phyloP scores from a whole-genome alignment of 1,284 basidiomycete genomes.

The Ustilago nuda region DNA sequence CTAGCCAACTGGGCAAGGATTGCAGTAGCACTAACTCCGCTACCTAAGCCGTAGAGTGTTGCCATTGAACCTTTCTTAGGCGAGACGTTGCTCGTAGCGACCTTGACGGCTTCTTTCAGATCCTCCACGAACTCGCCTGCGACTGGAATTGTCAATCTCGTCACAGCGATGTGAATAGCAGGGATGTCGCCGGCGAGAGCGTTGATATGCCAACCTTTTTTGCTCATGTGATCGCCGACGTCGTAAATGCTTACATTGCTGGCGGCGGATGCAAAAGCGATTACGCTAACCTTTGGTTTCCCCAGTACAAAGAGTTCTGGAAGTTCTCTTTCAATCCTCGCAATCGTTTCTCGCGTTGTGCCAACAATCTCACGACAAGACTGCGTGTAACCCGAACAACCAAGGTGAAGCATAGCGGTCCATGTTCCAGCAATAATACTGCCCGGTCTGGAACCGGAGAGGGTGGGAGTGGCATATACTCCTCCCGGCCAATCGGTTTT shows the following conservation, averaged over 20 bases:
- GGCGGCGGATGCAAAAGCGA: slow-evolving; percentile 82
- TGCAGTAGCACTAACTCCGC: slow-evolving; percentile 85
- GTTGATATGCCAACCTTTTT: slow-evolving; percentile 83
- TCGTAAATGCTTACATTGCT: slow-evolving; percentile 77
- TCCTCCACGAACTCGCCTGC: slow-evolving; percentile 84
- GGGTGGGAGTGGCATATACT: slow-evolving; percentile 66
- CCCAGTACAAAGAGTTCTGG: slow-evolving; percentile 84
- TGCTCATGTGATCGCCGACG: slow-evolving; percentile 88
- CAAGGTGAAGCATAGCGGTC: slow-evolving; percentile 94
- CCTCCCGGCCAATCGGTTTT: slow-evolving; percentile 68
- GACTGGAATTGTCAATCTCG: slow-evolving; percentile 81
- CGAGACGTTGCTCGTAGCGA: slow-evolving; percentile 14
- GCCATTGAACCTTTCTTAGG: slow-evolving; percentile 61
- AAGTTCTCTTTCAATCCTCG: slow-evolving; percentile 77
- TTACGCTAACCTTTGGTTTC: slow-evolving; percentile 86
- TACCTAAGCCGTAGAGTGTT: slow-evolving; percentile 77
- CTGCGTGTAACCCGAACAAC: slow-evolving; percentile 88
- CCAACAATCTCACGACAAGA: slow-evolving; percentile 87
- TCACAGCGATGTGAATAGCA: slow-evolving; percentile 93
- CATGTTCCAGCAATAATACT: slow-evolving; percentile 93
- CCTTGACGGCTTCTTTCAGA: slow-evolving; percentile 78
- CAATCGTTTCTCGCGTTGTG: slow-evolving; percentile 77
- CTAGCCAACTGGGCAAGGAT: slow-evolving; percentile 86
- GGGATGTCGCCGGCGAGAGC: slow-evolving; percentile 79
- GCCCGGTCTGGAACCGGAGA: slow-evolving; percentile 77